Evolutionary conservation across 176 grass and related monocot genomes (phyloP).

Genomic region (Lolium rigidum): DNA sequence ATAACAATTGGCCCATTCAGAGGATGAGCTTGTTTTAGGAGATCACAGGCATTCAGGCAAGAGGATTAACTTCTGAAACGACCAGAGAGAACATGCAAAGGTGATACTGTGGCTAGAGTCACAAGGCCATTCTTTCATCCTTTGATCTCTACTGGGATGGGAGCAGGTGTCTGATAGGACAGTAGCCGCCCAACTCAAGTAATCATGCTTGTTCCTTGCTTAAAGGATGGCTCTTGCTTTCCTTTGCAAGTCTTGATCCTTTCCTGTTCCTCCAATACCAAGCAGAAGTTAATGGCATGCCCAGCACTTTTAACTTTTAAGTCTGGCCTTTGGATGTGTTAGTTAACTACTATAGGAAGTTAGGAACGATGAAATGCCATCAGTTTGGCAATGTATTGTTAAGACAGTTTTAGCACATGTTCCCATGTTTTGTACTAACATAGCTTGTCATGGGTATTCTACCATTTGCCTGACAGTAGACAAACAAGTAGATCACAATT

Average conservation of each 20-base stretch:
- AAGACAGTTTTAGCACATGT: background rate
- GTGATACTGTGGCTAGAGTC: slow-evolving; percentile 16
- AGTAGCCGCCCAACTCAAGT: slow-evolving; percentile 45
- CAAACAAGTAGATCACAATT: slow-evolving; percentile 43
- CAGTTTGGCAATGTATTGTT: background rate
- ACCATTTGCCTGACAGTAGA: slow-evolving; percentile 32
- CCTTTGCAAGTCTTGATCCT: slow-evolving; percentile 45
- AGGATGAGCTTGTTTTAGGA: slow-evolving; percentile 36
- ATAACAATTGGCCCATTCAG: slow-evolving; percentile 40
- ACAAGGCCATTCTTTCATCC: slow-evolving; percentile 45
- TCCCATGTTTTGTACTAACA: slow-evolving; percentile 14
- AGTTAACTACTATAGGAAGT: too few relatives aligned
- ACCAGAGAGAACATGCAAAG: slow-evolving; percentile 9
- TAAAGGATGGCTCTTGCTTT: slow-evolving; percentile 36
- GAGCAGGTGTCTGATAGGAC: slow-evolving; percentile 41
- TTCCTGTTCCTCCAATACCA: slow-evolving; percentile 51
- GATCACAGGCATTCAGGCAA: background rate
- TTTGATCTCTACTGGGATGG: slow-evolving; percentile 31
- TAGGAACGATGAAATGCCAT: background rate
- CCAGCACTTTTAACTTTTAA: slow-evolving; percentile 9
- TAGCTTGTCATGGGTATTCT: background rate
- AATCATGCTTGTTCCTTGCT: slow-evolving; percentile 49
- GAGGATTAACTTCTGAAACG: slow-evolving; percentile 17
- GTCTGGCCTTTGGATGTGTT: slow-evolving; percentile 19
- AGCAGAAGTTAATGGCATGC: slow-evolving; percentile 38